Evolutionary conservation across 805 yeast genomes (phyloP).

Genomic region (Scheffersomyces coipomensis): DNA sequence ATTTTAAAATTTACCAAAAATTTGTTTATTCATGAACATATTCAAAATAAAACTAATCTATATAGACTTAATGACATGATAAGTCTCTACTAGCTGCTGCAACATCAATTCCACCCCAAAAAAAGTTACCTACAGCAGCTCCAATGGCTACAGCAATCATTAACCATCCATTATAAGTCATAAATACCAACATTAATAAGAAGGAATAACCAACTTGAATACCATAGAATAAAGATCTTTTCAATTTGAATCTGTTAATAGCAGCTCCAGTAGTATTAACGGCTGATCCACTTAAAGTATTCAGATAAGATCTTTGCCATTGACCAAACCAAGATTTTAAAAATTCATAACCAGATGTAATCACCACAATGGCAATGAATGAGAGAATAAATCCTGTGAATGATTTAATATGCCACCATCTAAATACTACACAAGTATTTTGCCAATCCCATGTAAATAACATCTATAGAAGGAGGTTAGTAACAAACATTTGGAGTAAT

Average conservation of each 20-base stretch:
- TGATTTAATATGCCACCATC: slow-evolving; percentile 77
- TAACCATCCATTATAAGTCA: slow-evolving; percentile 86
- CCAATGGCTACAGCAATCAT: slow-evolving; percentile 74
- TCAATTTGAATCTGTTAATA: slow-evolving; percentile 17
- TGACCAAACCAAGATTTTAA: slow-evolving; percentile 27
- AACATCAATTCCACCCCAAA: slow-evolving; percentile 45
- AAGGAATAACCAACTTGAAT: slow-evolving; percentile 69
- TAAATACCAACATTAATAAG: slow-evolving; percentile 74
- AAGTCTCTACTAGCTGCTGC: slow-evolving; percentile 15
- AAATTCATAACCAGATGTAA: slow-evolving; percentile 63
- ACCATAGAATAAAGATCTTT: slow-evolving; percentile 52
- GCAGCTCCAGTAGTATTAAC: slow-evolving; percentile 6
- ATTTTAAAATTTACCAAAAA: too few species aligned
- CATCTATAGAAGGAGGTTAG: slow-evolving; percentile 39
- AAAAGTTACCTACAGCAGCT: slow-evolving; percentile 64
- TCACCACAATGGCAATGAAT: slow-evolving; percentile 43
- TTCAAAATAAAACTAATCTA: too few species aligned
- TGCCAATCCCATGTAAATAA: slow-evolving; percentile 76
- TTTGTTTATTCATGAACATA: too few species aligned
- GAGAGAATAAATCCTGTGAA: slow-evolving; percentile 51
- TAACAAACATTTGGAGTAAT: not conserved
- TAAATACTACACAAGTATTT: slow-evolving; percentile 69
- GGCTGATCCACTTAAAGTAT: slow-evolving; percentile 8
- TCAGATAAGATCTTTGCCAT: slow-evolving; percentile 23
- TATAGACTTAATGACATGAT: slow-evolving; percentile 39